Evolutionary conservation across 257 asterid species (phyloP).

Genomic region (Echites panduratus): DNA sequence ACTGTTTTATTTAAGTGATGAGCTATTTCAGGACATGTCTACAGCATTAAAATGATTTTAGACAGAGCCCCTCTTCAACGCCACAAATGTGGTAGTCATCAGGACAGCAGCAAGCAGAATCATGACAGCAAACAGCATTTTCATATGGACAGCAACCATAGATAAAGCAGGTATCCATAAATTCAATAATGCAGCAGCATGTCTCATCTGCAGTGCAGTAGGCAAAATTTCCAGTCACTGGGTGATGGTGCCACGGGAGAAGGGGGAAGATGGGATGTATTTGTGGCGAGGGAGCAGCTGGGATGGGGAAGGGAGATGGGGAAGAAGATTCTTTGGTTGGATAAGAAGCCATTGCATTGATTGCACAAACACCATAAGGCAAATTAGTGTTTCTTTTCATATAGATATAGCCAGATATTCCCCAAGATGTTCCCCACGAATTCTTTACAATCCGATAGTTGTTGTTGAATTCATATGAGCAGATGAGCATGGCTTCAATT

Average conservation of each 20-base stretch:
- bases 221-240: slow-evolving; percentile 16
- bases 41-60: background rate
- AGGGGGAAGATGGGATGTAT: slow-evolving; percentile 12
- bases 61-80: slow-evolving; percentile 19
- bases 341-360: slow-evolving; percentile 28
- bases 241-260: slow-evolving; percentile 13
- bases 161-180: slow-evolving; percentile 12
- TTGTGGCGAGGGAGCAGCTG: slow-evolving; percentile 10
- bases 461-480: slow-evolving; percentile 12
- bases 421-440: slow-evolving; percentile 36
- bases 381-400: slow-evolving; percentile 15
- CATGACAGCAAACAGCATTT: slow-evolving; percentile 23
- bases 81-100: slow-evolving; percentile 29
- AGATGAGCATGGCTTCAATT: too few relatives aligned
- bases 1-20: background rate
- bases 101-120: slow-evolving; percentile 25
- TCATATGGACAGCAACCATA: slow-evolving; percentile 15
- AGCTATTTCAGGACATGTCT: background rate
- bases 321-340: slow-evolving; percentile 10
- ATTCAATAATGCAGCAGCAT: slow-evolving; percentile 19
- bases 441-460: slow-evolving; percentile 38
- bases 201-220: slow-evolving; percentile 23
- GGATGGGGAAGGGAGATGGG: slow-evolving; percentile 14
- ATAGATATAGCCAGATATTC: slow-evolving; percentile 25
- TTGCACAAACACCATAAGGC: slow-evolving; percentile 26